phyloP scores from a whole-genome alignment of 352 stramenopile genomes.

The Pythium rishiriense region DNA sequence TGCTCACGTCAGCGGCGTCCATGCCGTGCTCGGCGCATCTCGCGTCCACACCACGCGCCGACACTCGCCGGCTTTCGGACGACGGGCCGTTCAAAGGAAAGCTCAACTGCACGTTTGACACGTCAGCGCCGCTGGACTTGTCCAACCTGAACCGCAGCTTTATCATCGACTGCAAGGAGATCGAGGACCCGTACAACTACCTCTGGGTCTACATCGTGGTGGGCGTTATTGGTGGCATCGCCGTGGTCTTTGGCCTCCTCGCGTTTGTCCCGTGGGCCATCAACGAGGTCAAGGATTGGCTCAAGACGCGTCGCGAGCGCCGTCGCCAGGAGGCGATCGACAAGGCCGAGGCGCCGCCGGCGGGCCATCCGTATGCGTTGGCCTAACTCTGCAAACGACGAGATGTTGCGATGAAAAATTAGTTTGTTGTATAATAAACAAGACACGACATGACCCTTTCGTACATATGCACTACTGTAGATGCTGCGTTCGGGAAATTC shows the following conservation, averaged over 20 bases:
- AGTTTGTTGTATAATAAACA: background rate
- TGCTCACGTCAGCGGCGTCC: background rate
- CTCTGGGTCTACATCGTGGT: background rate
- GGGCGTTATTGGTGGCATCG: background rate
- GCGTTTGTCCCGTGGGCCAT: background rate
- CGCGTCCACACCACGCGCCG: background rate
- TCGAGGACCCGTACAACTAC: background rate
- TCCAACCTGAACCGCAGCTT: background rate
- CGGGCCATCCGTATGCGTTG: background rate
- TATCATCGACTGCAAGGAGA: background rate
- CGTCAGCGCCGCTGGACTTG: background rate
- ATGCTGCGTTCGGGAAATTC: too few relatives aligned
- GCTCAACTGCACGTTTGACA: conserved; percentile 1
- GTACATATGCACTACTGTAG: too few relatives aligned
- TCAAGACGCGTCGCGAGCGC: background rate
- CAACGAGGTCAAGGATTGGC: background rate
- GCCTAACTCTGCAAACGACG: too few relatives aligned
- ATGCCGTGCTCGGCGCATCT: background rate
- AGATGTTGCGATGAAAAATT: too few relatives aligned
- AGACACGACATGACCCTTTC: too few relatives aligned
- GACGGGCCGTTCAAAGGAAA: background rate
- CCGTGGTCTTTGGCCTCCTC: background rate
- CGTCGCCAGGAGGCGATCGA: background rate
- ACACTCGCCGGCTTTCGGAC: background rate
- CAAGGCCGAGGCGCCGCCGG: background rate